Evolutionary conservation across 192 early-diverging fungal species (phyloP).

Genomic region (Jimgerdemannia flammicorona): DNA sequence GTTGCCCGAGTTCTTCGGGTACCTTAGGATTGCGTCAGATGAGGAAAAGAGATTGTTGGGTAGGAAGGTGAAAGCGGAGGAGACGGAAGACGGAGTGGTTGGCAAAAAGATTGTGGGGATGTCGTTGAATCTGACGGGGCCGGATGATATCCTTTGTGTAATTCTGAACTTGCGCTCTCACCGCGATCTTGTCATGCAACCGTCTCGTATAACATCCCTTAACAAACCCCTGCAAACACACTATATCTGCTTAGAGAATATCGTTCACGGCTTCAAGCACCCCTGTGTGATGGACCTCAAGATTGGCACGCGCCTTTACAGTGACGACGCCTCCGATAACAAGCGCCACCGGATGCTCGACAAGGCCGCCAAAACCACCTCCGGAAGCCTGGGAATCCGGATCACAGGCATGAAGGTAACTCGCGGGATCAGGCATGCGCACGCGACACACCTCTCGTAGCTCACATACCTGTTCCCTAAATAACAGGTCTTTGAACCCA

Average conservation of each 20-base stretch:
- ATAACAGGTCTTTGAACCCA: conserved; percentile 49
- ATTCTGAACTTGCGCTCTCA: no score
- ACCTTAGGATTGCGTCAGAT: conserved; percentile 10
- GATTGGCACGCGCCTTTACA: conserved; percentile 76
- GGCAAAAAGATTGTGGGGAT: no score
- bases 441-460: not conserved
- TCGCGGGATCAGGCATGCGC: not conserved
- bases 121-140: no score
- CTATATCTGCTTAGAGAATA: conserved; percentile 74
- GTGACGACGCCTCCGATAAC: conserved; percentile 62
- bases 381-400: conserved; percentile 63
- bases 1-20: conserved; percentile 69
- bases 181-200: no score
- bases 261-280: conserved; percentile 58
- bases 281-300: conserved; percentile 89
- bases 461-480: not conserved
- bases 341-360: conserved; percentile 65
- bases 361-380: conserved; percentile 67
- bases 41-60: not conserved
- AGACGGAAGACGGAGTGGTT: not conserved
- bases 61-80: not conserved
- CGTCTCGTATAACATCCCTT: no score
- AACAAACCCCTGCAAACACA: conserved; percentile 6
- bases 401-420: conserved; percentile 60
- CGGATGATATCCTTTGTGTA: no score